Evolutionary conservation across 1,139 yeast genomes (phyloP).

Genomic region (Saccharomycopsis phalli): DNA sequence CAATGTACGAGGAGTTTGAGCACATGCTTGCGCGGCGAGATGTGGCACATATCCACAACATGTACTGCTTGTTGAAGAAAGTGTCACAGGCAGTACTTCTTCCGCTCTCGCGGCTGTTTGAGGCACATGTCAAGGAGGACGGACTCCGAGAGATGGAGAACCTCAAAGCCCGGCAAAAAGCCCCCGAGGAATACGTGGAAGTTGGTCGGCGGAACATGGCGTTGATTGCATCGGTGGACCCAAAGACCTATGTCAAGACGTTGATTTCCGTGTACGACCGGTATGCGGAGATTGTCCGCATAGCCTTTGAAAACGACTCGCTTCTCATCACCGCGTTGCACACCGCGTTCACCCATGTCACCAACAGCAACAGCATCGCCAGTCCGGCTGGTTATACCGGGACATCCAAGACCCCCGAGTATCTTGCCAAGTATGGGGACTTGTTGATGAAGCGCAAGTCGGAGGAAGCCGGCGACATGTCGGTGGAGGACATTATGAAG

Average conservation of each 20-base stretch:
- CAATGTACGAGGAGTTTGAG: constrained; percentile 70
- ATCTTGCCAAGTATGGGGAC: constrained; percentile 85
- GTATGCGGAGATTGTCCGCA: constrained; percentile 57
- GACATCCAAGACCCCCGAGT: constrained; percentile 73
- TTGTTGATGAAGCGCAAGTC: constrained; percentile 67
- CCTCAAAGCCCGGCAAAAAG: constrained; percentile 34
- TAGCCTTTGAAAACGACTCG: constrained; percentile 67
- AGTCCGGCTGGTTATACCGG: constrained; percentile 45
- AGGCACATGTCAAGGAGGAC: constrained; percentile 62
- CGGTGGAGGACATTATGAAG: constrained; percentile 71
- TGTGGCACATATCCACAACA: constrained; percentile 65
- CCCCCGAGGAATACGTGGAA: constrained; percentile 1
- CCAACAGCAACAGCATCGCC: constrained; percentile 78
- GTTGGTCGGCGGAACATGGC: background rate
- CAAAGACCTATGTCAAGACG: constrained; percentile 56
- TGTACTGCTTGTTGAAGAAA: constrained; percentile 68
- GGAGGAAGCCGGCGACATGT: constrained; percentile 72
- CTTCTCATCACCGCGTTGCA: constrained; percentile 84
- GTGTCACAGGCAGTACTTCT: constrained; percentile 58
- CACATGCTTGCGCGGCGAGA: constrained; percentile 68
- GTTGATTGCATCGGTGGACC: constrained; percentile 11
- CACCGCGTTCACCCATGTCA: constrained; percentile 77
- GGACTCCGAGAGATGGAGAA: constrained; percentile 64
- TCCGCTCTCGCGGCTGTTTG: constrained; percentile 70
- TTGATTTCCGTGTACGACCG: constrained; percentile 61